These are phyloP conservation scores for Fonsecaea nubica DNA, from an alignment of 2,329 filamentous ascomycete species.

Conservation along the genomic window DNA sequence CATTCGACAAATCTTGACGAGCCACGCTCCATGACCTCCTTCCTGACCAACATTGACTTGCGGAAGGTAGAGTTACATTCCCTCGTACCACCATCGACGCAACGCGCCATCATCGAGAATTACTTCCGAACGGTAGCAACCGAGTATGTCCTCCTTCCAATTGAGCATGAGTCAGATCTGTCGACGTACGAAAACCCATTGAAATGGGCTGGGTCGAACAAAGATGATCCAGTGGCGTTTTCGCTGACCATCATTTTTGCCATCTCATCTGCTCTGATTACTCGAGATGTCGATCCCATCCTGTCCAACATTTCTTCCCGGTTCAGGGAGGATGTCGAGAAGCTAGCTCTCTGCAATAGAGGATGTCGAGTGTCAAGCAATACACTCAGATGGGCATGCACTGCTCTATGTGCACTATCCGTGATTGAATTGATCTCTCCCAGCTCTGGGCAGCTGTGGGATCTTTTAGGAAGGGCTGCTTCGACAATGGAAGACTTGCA, in stretches of 20 bases:
- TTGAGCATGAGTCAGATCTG: slow-evolving; percentile 2
- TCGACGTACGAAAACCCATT: slow-evolving; percentile 26
- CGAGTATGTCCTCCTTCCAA: slow-evolving; percentile 19
- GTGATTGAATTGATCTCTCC: slow-evolving; percentile 25
- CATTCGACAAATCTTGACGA: not conserved
- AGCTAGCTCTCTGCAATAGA: not conserved
- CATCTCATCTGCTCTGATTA: slow-evolving; percentile 21
- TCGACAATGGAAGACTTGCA: slow-evolving; percentile 26
- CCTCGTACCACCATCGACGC: slow-evolving; percentile 26
- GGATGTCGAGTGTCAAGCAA: not conserved
- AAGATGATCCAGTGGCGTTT: slow-evolving; percentile 7
- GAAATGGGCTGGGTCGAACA: slow-evolving; percentile 23
- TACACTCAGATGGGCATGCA: slow-evolving; percentile 17
- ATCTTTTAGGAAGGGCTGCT: slow-evolving; percentile 23
- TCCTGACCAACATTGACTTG: slow-evolving; percentile 10
- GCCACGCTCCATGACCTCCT: slow-evolving; percentile 1
- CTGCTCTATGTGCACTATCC: slow-evolving; percentile 27
- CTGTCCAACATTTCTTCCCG: slow-evolving; percentile 19
- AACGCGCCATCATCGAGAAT: slow-evolving; percentile 25
- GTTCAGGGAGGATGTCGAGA: slow-evolving; percentile 16
- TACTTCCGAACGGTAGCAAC: slow-evolving; percentile 19
- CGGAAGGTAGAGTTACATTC: slow-evolving; percentile 26
- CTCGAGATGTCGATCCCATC: slow-evolving; percentile 24
- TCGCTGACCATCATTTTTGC: slow-evolving; percentile 27
- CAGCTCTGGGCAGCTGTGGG: slow-evolving; percentile 24